Evolutionary conservation across 495 filamentous ascomycete species (phyloP).

Genomic region (Aspergillus indologenus): DNA sequence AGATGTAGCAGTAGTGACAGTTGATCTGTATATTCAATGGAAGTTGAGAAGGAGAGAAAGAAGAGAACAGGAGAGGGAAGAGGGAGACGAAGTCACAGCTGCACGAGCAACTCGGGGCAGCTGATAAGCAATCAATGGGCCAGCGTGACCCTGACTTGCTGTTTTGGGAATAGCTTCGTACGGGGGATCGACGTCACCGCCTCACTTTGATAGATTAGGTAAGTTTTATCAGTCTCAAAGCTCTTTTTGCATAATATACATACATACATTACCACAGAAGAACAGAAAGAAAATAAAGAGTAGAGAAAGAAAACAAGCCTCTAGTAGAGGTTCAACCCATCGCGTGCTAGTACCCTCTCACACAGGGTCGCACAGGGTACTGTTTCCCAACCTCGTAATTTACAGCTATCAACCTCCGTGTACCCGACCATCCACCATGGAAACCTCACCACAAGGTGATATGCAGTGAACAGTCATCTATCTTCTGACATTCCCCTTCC

Average conservation of each 20-base stretch:
- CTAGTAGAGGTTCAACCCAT: not conserved
- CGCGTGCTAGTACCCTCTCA: too few species aligned
- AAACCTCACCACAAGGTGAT: not conserved
- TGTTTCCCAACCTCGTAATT: not conserved
- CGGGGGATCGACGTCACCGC: slow-evolving; percentile 8
- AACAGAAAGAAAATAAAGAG: too few species aligned
- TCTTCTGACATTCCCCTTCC: slow-evolving; percentile 50
- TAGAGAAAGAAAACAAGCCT: not conserved
- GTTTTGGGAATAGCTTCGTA: slow-evolving; percentile 14
- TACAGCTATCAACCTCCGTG: not conserved
- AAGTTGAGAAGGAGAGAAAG: slow-evolving; percentile 1
- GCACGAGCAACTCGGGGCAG: not conserved
- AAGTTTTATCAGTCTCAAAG: not conserved
- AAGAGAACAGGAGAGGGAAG: not conserved
- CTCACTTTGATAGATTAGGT: not conserved
- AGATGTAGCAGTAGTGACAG: slow-evolving; percentile 22
- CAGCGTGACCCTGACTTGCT: not conserved
- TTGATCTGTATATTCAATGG: not conserved
- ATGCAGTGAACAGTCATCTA: slow-evolving; percentile 12
- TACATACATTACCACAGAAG: too few species aligned
- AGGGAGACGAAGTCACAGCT: slow-evolving; percentile 2
- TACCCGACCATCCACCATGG: not conserved
- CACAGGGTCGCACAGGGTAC: too few species aligned
- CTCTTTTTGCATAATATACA: slow-evolving; percentile 1
- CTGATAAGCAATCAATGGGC: not conserved